Evolutionary conservation across 1,284 basidiomycete genomes (phyloP), one percentile per base, ranked within the genome.

Genomic region (Papiliotrema flavescens): DNA sequence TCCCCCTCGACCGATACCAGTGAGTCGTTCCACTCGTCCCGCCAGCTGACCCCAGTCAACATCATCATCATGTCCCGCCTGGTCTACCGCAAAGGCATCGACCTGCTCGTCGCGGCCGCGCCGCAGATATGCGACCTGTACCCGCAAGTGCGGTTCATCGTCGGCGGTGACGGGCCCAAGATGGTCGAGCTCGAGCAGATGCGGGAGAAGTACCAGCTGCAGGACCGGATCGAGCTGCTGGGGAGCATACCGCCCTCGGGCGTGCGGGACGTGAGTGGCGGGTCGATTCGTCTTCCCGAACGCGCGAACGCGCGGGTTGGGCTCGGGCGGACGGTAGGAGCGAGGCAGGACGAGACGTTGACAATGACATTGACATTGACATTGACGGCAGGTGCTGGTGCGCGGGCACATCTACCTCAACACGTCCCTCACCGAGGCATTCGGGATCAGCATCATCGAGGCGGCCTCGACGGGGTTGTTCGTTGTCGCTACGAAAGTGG

Each of bases 21-120:
- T 90, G 63, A 67, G 84, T 74, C 5, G 36, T 36, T 14, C 41
- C 23, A 40, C 23, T 47, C 43, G 32, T 36, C 35, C n/a, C 40
- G 20, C 28, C 32, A 28, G 53, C 37, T 35, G 23, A 49, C 53
- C 19, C 1, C 62, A 95, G 91, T 98, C 56, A 97, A 89, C 0
- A 90, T 99, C 47, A 87, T 98, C 9, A 85, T 97, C 22, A 78
- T 99, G n/a, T 91, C 92, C 9, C 85, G 96, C n/a, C 79, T 98
- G 28, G 92, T 90, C 0, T 98, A 98, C 69, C 84, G 96, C 43
- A 99, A 98, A 78, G 96, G 96, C 1, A 88, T 98, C 55, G 96
- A 98, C 70, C 82, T 99, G 3, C 83, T 99, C 17, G 88, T 98
- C 0, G 90, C 90, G 0, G 88, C 90, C 0, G 90, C 93, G 0